Evolutionary conservation across 495 filamentous ascomycete species (phyloP).

Genomic region (Hypomontagnella monticulosa): DNA sequence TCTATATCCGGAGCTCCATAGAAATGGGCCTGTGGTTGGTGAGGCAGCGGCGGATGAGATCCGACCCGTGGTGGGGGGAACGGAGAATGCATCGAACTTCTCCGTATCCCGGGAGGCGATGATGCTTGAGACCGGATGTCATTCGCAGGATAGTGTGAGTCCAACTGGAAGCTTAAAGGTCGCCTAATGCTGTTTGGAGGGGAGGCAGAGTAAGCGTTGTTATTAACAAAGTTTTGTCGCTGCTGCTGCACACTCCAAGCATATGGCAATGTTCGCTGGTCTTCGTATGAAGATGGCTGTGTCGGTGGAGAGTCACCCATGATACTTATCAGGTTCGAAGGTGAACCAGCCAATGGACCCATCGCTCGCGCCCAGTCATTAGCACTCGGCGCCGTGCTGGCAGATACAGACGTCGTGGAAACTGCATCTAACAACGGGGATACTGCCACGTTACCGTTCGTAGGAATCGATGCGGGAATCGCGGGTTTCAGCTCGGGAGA

Average conservation of each 20-base stretch:
- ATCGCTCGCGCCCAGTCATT: constrained; percentile 64
- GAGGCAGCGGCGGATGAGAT: constrained; percentile 76
- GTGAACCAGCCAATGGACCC: constrained; percentile 61
- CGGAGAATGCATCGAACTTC: constrained; percentile 70
- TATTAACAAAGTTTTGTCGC: constrained; percentile 48
- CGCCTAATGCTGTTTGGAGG: constrained; percentile 56
- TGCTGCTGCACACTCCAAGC: constrained; percentile 53
- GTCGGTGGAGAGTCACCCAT: constrained; percentile 64
- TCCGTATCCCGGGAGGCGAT: constrained; percentile 53
- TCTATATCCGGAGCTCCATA: constrained; percentile 74
- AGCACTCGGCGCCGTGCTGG: constrained; percentile 58
- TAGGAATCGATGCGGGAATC: constrained; percentile 45
- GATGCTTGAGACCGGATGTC: constrained; percentile 57
- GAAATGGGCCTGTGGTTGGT: constrained; percentile 80
- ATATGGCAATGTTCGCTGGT: constrained; percentile 53
- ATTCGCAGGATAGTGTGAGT: constrained; percentile 54
- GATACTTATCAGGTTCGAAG: constrained; percentile 63
- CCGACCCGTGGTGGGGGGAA: constrained; percentile 54
- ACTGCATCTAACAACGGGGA: constrained; percentile 57
- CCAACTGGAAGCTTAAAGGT: constrained; percentile 63
- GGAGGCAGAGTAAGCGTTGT: constrained; percentile 57
- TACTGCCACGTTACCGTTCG: constrained; percentile 49
- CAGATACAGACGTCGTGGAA: constrained; percentile 56
- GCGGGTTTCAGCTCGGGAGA: constrained; percentile 57
- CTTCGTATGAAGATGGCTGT: constrained; percentile 64